These are phyloP conservation scores for Aphelidium insulamus DNA, from an alignment of 371 early-diverging fungal species.

Conservation along the genomic window DNA sequence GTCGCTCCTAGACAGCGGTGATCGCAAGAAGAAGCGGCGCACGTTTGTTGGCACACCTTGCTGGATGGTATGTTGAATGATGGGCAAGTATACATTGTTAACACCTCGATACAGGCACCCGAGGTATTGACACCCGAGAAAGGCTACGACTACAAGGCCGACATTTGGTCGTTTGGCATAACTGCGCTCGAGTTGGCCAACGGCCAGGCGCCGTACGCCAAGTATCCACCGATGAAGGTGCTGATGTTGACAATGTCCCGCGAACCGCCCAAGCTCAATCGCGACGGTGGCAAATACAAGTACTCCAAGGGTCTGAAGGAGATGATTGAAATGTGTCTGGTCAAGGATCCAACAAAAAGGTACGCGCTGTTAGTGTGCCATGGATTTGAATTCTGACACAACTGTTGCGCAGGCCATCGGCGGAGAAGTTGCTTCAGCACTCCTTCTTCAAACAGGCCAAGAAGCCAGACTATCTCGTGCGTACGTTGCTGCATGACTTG, in stretches of 20 bases:
- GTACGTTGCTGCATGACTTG: conserved; percentile 29
- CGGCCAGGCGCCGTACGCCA: conserved; percentile 83
- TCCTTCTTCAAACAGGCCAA: conserved; percentile 63
- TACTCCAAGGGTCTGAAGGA: conserved; percentile 58
- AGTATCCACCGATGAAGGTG: conserved; percentile 71
- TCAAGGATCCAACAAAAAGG: conserved; percentile 59
- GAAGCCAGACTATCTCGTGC: conserved; percentile 37
- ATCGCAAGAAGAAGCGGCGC: conserved; percentile 43
- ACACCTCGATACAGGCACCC: conserved; percentile 1
- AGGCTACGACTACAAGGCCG: conserved; percentile 70
- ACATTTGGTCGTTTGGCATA: conserved; percentile 85
- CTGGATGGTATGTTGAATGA: conserved; percentile 71
- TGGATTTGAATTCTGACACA: background rate
- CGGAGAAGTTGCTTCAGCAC: conserved; percentile 50
- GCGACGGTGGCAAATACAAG: conserved; percentile 43
- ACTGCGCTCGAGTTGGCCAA: conserved; percentile 69
- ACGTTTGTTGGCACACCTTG: conserved; percentile 84
- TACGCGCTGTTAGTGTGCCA: conserved; percentile 6
- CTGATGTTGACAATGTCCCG: conserved; percentile 70
- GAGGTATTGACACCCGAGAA: conserved; percentile 44
- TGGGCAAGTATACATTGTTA: conserved; percentile 13
- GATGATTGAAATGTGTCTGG: conserved; percentile 58
- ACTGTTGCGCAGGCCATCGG: conserved; percentile 30
- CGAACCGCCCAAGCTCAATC: conserved; percentile 65
- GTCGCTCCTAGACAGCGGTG: conserved; percentile 51